These are phyloP conservation scores for Senecio squalidus DNA, from an alignment of 140 eudicot genomes.

Conservation along the genomic window DNA sequence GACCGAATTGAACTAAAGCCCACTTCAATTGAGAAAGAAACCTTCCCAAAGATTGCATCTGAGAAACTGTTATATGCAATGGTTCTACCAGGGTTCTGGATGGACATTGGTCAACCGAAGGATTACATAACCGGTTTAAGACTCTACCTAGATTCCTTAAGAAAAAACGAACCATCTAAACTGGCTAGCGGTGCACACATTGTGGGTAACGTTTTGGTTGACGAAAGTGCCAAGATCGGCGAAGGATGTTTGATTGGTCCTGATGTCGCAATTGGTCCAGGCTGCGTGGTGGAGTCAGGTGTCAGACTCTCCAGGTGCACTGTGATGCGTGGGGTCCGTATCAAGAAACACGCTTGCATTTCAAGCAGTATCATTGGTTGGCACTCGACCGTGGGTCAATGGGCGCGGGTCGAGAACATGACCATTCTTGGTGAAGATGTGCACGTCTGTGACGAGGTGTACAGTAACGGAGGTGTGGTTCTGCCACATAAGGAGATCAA, in stretches of 20 bases:
- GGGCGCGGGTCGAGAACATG: constrained; percentile 98
- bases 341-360: constrained; percentile 88
- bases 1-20: constrained; percentile 78
- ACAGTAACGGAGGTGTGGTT: constrained; percentile 98
- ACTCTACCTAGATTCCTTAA: constrained; percentile 76
- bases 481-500: constrained; percentile 99
- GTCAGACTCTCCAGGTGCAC: constrained; percentile 96
- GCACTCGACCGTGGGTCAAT: constrained; percentile 97
- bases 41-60: constrained; percentile 81
- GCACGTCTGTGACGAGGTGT: constrained; percentile 90
- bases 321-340: constrained; percentile 86
- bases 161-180: constrained; percentile 56
- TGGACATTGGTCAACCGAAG: constrained; percentile 98
- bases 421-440: constrained; percentile 96
- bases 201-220: constrained; percentile 79
- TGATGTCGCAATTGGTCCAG: constrained; percentile 94
- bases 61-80: constrained; percentile 72
- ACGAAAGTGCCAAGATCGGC: constrained; percentile 83
- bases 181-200: constrained; percentile 67
- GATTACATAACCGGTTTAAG: constrained; percentile 90
- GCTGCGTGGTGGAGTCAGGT: constrained; percentile 87
- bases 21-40: constrained; percentile 95
- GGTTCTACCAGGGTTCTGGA: constrained; percentile 98
- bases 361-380: constrained; percentile 90
- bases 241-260: constrained; percentile 98